phyloP scores from a whole-genome alignment of 306 rosid genomes.

The Rubus idaeus region DNA sequence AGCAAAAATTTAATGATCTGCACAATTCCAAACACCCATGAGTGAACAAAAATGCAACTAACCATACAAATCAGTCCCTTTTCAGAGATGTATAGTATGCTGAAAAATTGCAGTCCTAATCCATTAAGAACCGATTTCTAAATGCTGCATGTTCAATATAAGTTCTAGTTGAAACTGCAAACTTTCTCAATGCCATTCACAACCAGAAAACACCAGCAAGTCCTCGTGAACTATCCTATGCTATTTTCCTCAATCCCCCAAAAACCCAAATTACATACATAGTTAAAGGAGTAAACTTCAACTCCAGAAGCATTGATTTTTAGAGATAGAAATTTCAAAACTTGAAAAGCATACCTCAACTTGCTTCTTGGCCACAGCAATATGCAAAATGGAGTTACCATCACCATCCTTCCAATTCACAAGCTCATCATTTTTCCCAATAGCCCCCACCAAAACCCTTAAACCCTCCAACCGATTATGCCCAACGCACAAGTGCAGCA shows the following conservation, averaged over 20 bases:
- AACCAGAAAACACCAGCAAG: neutral
- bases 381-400: conserved; percentile 33
- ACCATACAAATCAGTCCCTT: neutral
- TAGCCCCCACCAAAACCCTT: conserved; percentile 23
- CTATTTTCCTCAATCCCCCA: neutral
- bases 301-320: neutral
- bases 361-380: conserved; percentile 35
- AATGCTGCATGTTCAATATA: neutral
- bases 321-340: neutral
- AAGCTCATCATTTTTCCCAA: conserved; percentile 11
- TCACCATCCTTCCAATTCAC: conserved; percentile 23
- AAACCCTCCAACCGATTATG: conserved; percentile 29
- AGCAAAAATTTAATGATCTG: conserved; percentile 29
- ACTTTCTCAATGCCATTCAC: neutral
- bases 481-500: conserved; percentile 34
- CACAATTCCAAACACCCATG: conserved; percentile 1
- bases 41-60: neutral
- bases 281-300: neutral
- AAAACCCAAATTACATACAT: neutral
- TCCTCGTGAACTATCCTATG: neutral
- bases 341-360: conserved; percentile 18
- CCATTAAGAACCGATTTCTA: too few relatives aligned
- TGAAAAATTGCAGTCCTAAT: too few relatives aligned
- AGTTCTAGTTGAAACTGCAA: neutral
- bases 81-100: too few relatives aligned